phyloP scores from a whole-genome alignment of 129 eudicot genomes.

The Pseudognaphalium luteoalbum region DNA sequence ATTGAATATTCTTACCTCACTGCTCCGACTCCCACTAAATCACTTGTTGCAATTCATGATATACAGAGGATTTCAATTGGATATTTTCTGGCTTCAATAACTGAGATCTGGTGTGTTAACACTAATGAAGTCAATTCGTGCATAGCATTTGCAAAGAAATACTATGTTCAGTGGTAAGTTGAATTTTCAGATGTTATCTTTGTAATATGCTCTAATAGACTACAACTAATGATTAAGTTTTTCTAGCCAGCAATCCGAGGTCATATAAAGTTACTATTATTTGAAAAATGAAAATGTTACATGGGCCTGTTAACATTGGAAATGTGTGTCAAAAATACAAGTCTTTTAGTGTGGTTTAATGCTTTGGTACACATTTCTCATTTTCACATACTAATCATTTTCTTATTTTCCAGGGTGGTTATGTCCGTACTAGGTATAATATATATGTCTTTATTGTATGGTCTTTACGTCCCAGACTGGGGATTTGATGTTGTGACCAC shows the following conservation, averaged over 20 bases:
- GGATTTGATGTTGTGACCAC: conserved; percentile 45
- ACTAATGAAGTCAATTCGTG: conserved; percentile 60
- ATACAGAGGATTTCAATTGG: conserved; percentile 91
- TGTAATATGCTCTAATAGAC: neutral
- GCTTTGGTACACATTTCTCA: neutral
- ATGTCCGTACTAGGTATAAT: conserved; percentile 42
- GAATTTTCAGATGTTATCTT: neutral
- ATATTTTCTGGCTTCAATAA: conserved; percentile 63
- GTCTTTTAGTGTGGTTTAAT: neutral
- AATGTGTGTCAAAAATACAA: neutral
- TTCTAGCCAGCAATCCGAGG: neutral
- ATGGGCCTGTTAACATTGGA: neutral
- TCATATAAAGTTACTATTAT: neutral
- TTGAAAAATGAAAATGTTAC: neutral
- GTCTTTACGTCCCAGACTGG: conserved; percentile 91
- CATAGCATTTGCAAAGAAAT: conserved; percentile 59
- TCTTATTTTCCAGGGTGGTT: conserved; percentile 44
- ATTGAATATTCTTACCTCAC: conserved; percentile 4
- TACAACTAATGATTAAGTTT: neutral
- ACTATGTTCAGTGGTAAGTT: conserved; percentile 73
- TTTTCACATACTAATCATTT: conserved; percentile 12
- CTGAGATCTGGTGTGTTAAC: conserved; percentile 77
- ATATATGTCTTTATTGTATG: conserved; percentile 77
- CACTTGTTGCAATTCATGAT: conserved; percentile 23
- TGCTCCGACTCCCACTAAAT: conserved; percentile 22